phyloP scores from a whole-genome alignment of 2,329 filamentous ascomycete species.

The Niveomyces coronatus region DNA sequence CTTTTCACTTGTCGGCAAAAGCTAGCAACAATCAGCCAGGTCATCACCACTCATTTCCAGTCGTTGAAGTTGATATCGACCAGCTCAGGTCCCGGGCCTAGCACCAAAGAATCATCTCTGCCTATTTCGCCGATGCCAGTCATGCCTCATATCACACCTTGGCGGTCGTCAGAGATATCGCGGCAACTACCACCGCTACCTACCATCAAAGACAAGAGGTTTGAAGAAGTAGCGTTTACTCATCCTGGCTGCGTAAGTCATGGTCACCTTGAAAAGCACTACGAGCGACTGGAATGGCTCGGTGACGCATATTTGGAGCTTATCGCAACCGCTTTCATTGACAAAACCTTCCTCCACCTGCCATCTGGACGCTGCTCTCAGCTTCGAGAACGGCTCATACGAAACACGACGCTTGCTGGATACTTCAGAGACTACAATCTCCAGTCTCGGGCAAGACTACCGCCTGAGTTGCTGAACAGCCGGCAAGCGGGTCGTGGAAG shows the following conservation, averaged over 20 bases:
- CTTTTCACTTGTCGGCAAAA: background rate
- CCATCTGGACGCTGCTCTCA: conserved; percentile 61
- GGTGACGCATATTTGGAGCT: conserved; percentile 81
- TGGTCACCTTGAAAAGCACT: conserved; percentile 31
- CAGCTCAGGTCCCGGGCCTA: no score
- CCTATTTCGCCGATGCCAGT: background rate
- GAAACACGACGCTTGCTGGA: conserved; percentile 64
- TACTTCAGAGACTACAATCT: conserved; percentile 65
- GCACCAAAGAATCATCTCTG: background rate
- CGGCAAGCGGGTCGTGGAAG: conserved; percentile 16
- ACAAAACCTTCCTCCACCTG: conserved; percentile 55
- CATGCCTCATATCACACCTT: conserved; percentile 21
- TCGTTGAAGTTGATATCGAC: no score
- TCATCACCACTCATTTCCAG: background rate
- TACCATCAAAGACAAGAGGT: conserved; percentile 43
- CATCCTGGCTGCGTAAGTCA: conserved; percentile 52
- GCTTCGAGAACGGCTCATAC: conserved; percentile 67
- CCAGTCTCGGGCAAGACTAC: conserved; percentile 51
- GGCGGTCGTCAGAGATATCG: conserved; percentile 40
- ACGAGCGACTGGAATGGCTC: conserved; percentile 80
- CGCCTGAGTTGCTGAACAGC: conserved; percentile 28
- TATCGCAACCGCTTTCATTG: conserved; percentile 66
- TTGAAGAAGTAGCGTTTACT: conserved; percentile 56
- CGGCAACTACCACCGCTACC: conserved; percentile 48
- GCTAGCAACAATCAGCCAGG: background rate